Conservation (phyloP, 371 early-diverging fungal genomes). For the Saksenaea oblongispora region DNA sequence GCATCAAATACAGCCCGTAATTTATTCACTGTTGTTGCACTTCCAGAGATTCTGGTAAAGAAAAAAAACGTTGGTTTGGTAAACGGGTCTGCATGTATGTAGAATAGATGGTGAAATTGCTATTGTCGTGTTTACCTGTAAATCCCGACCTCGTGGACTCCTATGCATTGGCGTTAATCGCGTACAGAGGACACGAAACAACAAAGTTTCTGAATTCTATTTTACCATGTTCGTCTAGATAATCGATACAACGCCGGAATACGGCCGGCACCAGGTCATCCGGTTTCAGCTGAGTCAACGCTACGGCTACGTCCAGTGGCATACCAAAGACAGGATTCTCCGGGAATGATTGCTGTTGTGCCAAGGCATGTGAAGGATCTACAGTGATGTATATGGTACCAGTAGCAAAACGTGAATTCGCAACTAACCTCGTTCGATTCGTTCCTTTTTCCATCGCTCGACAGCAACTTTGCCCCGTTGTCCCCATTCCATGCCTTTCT, state of each 20-base stretch:
- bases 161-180: conserved; percentile 22
- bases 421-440: conserved; percentile 14
- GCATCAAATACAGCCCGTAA: conserved; percentile 52
- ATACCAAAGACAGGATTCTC: conserved; percentile 55
- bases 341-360: conserved; percentile 4
- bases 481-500: conserved; percentile 52
- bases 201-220: background rate
- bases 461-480: conserved; percentile 51
- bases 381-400: background rate
- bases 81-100: too few species aligned
- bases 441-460: conserved; percentile 55
- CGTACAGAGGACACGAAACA: too few species aligned
- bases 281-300: conserved; percentile 51
- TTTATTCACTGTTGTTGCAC: conserved; percentile 54
- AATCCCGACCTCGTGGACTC: conserved; percentile 60
- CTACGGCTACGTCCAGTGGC: conserved; percentile 56
- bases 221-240: conserved; percentile 60
- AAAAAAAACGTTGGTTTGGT: background rate
- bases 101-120: too few species aligned
- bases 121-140: conserved; percentile 38
- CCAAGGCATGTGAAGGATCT: background rate
- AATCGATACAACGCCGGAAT: conserved; percentile 79
- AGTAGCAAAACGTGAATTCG: background rate
- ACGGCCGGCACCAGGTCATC: conserved; percentile 69
- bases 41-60: conserved; percentile 51